Conservation (phyloP, 208 protist species). For the Borovskyia barvae region DNA sequence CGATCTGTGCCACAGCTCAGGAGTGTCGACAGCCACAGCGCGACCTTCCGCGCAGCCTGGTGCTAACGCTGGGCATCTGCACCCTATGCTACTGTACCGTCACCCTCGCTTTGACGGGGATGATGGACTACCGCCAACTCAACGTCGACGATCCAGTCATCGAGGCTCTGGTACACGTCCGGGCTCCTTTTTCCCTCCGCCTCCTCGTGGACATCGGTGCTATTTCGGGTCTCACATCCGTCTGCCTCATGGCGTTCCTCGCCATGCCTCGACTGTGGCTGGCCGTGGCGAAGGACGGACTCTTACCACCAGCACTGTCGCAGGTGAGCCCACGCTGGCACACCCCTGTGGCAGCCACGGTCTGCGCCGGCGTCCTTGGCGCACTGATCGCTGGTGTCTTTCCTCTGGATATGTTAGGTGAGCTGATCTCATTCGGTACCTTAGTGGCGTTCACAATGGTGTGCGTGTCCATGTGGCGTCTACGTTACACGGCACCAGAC, state of each 20-base stretch:
- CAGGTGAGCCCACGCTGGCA: conserved; percentile 16
- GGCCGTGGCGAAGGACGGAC: conserved; percentile 11
- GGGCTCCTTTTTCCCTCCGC: conserved; percentile 3
- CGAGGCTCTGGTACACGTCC: conserved; percentile 15
- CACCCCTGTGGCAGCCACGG: conserved; percentile 13
- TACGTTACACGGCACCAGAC: conserved; percentile 9
- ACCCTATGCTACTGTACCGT: conserved; percentile 18
- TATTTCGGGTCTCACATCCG: conserved; percentile 10
- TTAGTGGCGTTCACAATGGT: conserved; percentile 11
- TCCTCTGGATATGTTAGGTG: conserved; percentile 18
- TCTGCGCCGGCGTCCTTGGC: conserved; percentile 20
- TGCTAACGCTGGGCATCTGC: conserved; percentile 12
- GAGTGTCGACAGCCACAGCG: conserved; percentile 21
- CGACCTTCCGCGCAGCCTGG: conserved; percentile 12
- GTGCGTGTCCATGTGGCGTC: conserved; percentile 21
- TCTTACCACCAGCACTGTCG: conserved; percentile 6
- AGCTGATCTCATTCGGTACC: conserved; percentile 22
- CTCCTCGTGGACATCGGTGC: conserved; percentile 15
- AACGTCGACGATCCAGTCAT: conserved; percentile 16
- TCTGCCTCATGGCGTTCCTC: conserved; percentile 13
- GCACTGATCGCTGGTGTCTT: conserved; percentile 13
- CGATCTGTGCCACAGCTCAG: conserved; percentile 21
- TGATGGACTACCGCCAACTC: conserved; percentile 12
- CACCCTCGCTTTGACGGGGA: conserved; percentile 10
- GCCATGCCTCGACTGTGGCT: conserved; percentile 21